These are phyloP conservation scores for Cytospora piceicola DNA, from an alignment of 2,329 filamentous ascomycete genomes.

Conservation along the genomic window DNA sequence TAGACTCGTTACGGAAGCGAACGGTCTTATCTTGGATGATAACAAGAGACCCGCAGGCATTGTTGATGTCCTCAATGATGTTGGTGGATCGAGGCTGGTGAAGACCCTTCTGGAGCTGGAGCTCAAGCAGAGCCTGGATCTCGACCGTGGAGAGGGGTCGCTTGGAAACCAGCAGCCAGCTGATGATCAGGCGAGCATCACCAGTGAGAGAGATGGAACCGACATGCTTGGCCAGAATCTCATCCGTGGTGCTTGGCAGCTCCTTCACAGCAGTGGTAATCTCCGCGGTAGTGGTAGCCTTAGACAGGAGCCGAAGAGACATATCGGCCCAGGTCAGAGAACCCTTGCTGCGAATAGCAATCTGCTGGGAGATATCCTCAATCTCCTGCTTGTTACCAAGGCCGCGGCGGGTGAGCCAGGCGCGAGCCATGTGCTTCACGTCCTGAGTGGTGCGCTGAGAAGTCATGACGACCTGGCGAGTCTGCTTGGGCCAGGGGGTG, in stretches of 20 bases:
- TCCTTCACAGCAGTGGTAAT: slow-evolving; percentile 26
- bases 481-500: slow-evolving; percentile 30
- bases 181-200: slow-evolving; percentile 30
- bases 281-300: slow-evolving; percentile 25
- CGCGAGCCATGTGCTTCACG: slow-evolving; percentile 29
- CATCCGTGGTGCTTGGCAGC: slow-evolving; percentile 26
- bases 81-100: slow-evolving; percentile 31
- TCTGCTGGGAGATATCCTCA: slow-evolving; percentile 29
- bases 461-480: slow-evolving; percentile 29
- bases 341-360: slow-evolving; percentile 31
- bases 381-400: slow-evolving; percentile 30
- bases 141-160: slow-evolving; percentile 30
- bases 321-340: slow-evolving; percentile 31
- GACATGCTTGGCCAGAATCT: slow-evolving; percentile 27
- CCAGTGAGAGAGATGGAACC: slow-evolving; percentile 24
- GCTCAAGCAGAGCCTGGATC: slow-evolving; percentile 32
- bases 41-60: slow-evolving; percentile 29
- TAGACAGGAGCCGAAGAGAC: slow-evolving; percentile 28
- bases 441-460: slow-evolving; percentile 27
- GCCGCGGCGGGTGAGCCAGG: slow-evolving; percentile 26
- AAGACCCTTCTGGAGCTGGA: slow-evolving; percentile 24
- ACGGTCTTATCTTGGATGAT: slow-evolving; percentile 31
- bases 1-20: slow-evolving; percentile 31
- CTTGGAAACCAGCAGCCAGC: slow-evolving; percentile 31
- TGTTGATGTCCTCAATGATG: slow-evolving; percentile 31